phyloP scores from a whole-genome alignment of 257 asterid genomes.

The Jacaranda copaia region DNA sequence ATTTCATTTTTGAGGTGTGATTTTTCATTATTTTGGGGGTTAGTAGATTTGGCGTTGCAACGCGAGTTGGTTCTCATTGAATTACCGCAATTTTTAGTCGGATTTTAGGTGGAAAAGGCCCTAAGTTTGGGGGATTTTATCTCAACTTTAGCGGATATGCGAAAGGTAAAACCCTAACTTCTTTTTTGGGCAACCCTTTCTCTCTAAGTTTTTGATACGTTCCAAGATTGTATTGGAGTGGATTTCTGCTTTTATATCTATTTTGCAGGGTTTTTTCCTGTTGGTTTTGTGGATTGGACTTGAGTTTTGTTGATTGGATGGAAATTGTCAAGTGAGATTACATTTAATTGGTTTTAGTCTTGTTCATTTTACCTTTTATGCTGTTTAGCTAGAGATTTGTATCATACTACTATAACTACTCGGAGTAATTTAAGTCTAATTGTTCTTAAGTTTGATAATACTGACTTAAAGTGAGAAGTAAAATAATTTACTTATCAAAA shows the following conservation, averaged over 20 bases:
- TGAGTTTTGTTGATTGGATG: conserved; percentile 25
- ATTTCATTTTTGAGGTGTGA: conserved; percentile 22
- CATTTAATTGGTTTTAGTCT: conserved; percentile 6
- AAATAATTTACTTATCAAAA: no score
- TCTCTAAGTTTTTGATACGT: conserved; percentile 6
- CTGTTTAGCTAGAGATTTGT: conserved; percentile 2
- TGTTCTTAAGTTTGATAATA: no score
- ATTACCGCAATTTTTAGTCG: background rate
- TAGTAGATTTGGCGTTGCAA: conserved; percentile 38
- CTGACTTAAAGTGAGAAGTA: background rate
- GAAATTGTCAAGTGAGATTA: conserved; percentile 9
- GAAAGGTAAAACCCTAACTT: conserved; percentile 47
- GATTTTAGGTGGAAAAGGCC: no score
- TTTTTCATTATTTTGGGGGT: conserved; percentile 6
- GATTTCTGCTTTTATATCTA: background rate
- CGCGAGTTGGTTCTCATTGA: conserved; percentile 42
- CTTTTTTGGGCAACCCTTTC: background rate
- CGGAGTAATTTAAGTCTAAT: no score
- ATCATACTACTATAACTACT: no score
- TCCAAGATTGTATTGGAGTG: background rate
- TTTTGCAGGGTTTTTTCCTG: background rate
- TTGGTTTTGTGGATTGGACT: conserved; percentile 16
- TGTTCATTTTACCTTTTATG: background rate
- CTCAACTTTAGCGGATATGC: background rate
- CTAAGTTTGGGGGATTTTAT: no score